A percentile compares a stretch with the other conserved stretches of the same genome.
These are phyloP conservation scores for Malassezia equina DNA, from an alignment of 1,284 basidiomycete genomes.

Conservation along the genomic window DNA sequence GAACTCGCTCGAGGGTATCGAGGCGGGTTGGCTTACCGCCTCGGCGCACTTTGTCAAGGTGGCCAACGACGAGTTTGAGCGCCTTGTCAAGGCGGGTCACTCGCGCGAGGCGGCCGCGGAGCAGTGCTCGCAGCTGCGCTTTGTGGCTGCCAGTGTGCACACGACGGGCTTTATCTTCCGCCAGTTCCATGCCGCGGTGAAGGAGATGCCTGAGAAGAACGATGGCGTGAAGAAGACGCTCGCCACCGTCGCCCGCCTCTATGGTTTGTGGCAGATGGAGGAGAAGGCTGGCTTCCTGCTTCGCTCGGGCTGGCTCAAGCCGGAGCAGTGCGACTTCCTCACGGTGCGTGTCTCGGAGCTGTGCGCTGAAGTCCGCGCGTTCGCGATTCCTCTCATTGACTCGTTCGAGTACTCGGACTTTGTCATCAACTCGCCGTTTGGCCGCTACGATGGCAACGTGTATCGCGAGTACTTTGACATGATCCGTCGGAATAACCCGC, in stretches of 20 bases:
- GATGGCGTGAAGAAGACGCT: slow-evolving; percentile 41
- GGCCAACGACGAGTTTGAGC: slow-evolving; percentile 52
- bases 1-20: slow-evolving; percentile 52
- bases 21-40: slow-evolving; percentile 52
- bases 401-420: slow-evolving; percentile 54
- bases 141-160: slow-evolving; percentile 53
- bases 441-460: slow-evolving; percentile 41
- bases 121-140: slow-evolving; percentile 53
- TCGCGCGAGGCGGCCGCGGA: slow-evolving; percentile 54
- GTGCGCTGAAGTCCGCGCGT: slow-evolving; percentile 51
- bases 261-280: slow-evolving; percentile 55
- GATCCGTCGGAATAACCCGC: slow-evolving; percentile 44
- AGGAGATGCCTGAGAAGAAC: slow-evolving; percentile 26
- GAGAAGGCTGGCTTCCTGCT: slow-evolving; percentile 55
- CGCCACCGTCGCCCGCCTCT: slow-evolving; percentile 33
- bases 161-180: slow-evolving; percentile 48
- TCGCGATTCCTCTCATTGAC: slow-evolving; percentile 53
- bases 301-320: slow-evolving; percentile 50
- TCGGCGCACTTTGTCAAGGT: slow-evolving; percentile 55
- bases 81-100: slow-evolving; percentile 50
- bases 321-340: slow-evolving; percentile 51
- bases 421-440: slow-evolving; percentile 56
- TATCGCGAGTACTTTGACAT: slow-evolving; percentile 42
- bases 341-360: slow-evolving; percentile 51
- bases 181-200: slow-evolving; percentile 44